A percentile compares a stretch with the other conserved stretches of the same genome.
These are phyloP conservation scores for Neltuma alba DNA, from an alignment of 306 rosid species.

Conservation along the genomic window DNA sequence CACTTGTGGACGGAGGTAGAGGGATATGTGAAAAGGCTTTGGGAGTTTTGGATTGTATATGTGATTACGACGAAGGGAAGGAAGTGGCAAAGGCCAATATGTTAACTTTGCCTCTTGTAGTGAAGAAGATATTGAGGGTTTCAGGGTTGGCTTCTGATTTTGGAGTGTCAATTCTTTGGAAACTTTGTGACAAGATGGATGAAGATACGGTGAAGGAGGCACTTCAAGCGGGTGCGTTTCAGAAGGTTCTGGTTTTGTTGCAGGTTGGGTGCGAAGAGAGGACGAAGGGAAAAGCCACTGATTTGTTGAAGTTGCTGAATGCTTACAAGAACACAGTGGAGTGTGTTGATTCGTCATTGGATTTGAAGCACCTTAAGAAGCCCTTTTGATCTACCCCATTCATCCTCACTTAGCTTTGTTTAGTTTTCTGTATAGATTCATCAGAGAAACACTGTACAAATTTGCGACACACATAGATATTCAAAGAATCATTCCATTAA, in stretches of 20 bases:
- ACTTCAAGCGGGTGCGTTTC: conserved; percentile 66
- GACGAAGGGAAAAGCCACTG: conserved; percentile 60
- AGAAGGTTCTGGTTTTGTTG: conserved; percentile 75
- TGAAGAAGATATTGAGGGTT: conserved; percentile 73
- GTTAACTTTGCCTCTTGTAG: conserved; percentile 62
- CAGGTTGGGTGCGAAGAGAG: conserved; percentile 73
- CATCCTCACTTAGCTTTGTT: not conserved
- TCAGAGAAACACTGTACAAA: conserved; percentile 43
- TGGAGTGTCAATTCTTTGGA: conserved; percentile 65
- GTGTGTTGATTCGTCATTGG: conserved; percentile 65
- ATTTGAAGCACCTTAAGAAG: conserved; percentile 67
- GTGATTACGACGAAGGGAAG: conserved; percentile 59
- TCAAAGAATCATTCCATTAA: conserved; percentile 25
- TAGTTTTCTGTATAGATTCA: conserved; percentile 4
- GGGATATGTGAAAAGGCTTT: conserved; percentile 62
- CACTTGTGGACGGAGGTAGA: conserved; percentile 67
- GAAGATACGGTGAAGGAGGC: conserved; percentile 53
- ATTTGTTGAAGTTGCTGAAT: conserved; percentile 74
- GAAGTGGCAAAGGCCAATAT: conserved; percentile 52
- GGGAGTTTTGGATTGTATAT: conserved; percentile 63
- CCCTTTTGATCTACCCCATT: conserved; percentile 33
- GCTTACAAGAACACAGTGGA: conserved; percentile 43
- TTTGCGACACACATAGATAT: not conserved
- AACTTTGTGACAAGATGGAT: conserved; percentile 50
- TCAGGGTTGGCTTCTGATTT: conserved; percentile 61